These are phyloP conservation scores for Puccinia polysora DNA, from an alignment of 1,284 basidiomycete species.

Conservation along the genomic window DNA sequence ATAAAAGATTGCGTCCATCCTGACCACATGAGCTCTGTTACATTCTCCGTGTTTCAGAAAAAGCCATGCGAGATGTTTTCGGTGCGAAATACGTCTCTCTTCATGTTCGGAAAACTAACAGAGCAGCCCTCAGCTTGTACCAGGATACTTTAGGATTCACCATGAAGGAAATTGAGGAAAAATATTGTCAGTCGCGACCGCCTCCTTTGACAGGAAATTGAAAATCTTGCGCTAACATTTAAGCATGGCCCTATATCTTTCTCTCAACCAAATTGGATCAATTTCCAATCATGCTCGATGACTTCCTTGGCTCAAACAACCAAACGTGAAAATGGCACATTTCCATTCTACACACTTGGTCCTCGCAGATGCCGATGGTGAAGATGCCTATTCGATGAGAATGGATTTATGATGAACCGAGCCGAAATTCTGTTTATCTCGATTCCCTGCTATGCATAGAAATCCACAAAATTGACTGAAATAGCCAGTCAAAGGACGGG, in stretches of 20 bases:
- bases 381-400: constrained; percentile 85
- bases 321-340: too few species aligned
- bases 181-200: constrained; percentile 65
- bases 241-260: not conserved
- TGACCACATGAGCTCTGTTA: not conserved
- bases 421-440: too few species aligned
- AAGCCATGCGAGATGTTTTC: constrained; percentile 79
- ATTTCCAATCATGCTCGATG: constrained; percentile 3
- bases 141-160: constrained; percentile 76
- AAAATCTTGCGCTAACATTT: not conserved
- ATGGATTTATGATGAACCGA: constrained; percentile 53
- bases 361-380: constrained; percentile 76
- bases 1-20: too few species aligned
- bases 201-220: not conserved
- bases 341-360: not conserved
- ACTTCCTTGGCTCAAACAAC: not conserved
- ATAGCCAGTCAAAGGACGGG: too few species aligned
- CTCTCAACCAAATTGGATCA: not conserved
- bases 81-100: constrained; percentile 71
- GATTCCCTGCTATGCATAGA: too few species aligned
- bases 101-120: constrained; percentile 81
- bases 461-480: too few species aligned
- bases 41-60: constrained; percentile 58
- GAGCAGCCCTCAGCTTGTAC: constrained; percentile 75
- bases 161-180: constrained; percentile 68